Evolutionary conservation across 2,329 filamentous ascomycete genomes (phyloP), one percentile per base, ranked within the genome.

Genomic region (Sporothrix brunneoviolacea): DNA sequence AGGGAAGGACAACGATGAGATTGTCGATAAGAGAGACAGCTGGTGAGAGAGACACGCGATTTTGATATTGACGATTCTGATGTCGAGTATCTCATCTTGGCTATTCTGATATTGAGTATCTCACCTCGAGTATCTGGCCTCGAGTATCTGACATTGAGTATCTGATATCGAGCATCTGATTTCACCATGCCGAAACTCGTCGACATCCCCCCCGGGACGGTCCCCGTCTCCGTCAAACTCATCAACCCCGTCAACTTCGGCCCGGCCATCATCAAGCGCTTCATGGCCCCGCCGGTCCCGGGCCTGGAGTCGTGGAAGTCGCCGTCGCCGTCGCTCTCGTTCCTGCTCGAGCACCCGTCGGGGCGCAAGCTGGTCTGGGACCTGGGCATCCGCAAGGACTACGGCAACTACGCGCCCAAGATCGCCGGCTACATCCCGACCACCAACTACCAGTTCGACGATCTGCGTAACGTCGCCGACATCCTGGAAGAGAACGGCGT

Each of bases 301-400:
- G 46, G 46, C 10, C 19, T 41, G 13, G 46, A 41, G 6, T 13
- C 30, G 36, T 48, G 28, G 37, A 46, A 37, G 33, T 3, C 36
- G 8, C 21, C 38, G 10, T 48, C 39, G 7, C 51, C 51, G 36
- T 45, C 51, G 13, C 22, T 53, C 10, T 43, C 51, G 21, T 53
- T 53, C 33, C 30, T 55, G 19, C 36, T 55, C 9, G 39, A 50
- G 28, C 50, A 51, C 19, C 48, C 53, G 32, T 53, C 53, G 3
- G 50, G 48, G 12, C 50, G 43, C 5, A 67, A 65, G 36, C 52
- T 57, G 15, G 58, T 65, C 10, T 50, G 48, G 22, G 45, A 24
- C 49, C 53, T 57, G 39, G 57, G 55, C 33, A 50, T 38, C 27
- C 48, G 53, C 32, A 51, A 51, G 43, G 53, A 57, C 50, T 57